These are phyloP conservation scores for Graphilbum sp. DNA, from an alignment of 2,329 filamentous ascomycete species.

Conservation along the genomic window DNA sequence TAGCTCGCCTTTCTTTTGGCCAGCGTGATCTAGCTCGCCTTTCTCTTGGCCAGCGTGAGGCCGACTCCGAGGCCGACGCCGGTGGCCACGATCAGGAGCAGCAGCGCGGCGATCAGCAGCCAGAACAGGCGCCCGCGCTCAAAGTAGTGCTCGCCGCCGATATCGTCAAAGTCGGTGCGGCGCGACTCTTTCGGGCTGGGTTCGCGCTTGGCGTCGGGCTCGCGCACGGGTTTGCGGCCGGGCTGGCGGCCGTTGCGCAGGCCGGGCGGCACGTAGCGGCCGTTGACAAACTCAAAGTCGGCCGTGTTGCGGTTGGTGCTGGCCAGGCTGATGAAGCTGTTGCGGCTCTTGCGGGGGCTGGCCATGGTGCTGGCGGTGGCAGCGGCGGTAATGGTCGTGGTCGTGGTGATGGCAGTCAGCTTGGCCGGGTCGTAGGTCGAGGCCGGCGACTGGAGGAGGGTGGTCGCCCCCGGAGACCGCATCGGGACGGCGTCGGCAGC, in stretches of 20 bases:
- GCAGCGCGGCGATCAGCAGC: conserved; percentile 15
- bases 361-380: neutral
- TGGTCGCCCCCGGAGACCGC: too few relatives aligned
- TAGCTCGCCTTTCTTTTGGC: too few relatives aligned
- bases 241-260: conserved; percentile 8
- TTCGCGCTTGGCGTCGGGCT: conserved; percentile 3
- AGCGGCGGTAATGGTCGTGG: too few relatives aligned
- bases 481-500: neutral
- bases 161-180: conserved; percentile 13
- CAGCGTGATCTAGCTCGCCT: too few relatives aligned
- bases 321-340: too few relatives aligned
- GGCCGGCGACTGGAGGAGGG: too few relatives aligned
- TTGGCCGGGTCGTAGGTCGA: too few relatives aligned
- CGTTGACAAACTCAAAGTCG: conserved; percentile 10
- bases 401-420: too few relatives aligned
- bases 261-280: conserved; percentile 9
- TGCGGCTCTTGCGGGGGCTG: neutral
- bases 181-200: neutral
- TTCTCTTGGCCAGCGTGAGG: conserved; percentile 11
- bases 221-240: conserved; percentile 7
- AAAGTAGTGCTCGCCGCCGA: too few relatives aligned
- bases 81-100: conserved; percentile 15
- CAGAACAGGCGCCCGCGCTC: conserved; percentile 17
- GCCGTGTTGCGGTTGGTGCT: conserved; percentile 5
- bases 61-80: conserved; percentile 25